Evolutionary conservation across 176 grass and related monocot genomes (phyloP).

Genomic region (Oryza glaberrima): DNA sequence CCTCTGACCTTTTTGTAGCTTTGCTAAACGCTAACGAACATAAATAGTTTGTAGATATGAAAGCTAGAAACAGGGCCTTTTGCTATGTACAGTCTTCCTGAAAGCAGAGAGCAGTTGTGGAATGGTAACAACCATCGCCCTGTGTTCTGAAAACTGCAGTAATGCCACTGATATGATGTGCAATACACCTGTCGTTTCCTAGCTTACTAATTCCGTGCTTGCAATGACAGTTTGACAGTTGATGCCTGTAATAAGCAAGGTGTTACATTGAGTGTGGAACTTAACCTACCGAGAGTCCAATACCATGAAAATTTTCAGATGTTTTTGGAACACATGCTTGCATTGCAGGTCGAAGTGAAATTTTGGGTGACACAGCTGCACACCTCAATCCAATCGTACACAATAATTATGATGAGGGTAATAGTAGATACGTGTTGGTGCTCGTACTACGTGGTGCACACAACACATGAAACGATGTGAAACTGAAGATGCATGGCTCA

Average conservation of each 20-base stretch:
- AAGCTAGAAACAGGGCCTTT: neutral
- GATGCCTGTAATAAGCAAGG: neutral
- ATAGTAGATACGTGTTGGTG: neutral
- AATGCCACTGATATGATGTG: neutral
- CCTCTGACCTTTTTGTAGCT: conserved; percentile 7
- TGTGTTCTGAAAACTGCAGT: neutral
- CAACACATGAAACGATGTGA: neutral
- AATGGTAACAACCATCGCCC: neutral
- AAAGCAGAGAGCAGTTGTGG: neutral
- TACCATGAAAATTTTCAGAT: neutral
- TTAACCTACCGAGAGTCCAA: neutral
- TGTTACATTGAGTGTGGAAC: no score
- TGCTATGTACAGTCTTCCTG: neutral
- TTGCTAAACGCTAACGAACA: conserved; percentile 5
- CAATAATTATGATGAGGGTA: neutral
- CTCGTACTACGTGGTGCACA: neutral
- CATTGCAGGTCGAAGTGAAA: neutral
- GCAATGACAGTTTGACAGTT: neutral
- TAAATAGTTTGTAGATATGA: neutral
- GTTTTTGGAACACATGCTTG: neutral
- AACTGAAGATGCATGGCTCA: conserved; percentile 10
- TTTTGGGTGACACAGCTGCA: neutral
- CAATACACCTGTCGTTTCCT: neutral
- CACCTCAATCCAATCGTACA: neutral
- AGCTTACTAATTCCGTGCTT: neutral